Evolutionary conservation across 345 rosid genomes (phyloP), one percentile per base, ranked within the genome.

Genomic region (Hibiscus syriacus): DNA sequence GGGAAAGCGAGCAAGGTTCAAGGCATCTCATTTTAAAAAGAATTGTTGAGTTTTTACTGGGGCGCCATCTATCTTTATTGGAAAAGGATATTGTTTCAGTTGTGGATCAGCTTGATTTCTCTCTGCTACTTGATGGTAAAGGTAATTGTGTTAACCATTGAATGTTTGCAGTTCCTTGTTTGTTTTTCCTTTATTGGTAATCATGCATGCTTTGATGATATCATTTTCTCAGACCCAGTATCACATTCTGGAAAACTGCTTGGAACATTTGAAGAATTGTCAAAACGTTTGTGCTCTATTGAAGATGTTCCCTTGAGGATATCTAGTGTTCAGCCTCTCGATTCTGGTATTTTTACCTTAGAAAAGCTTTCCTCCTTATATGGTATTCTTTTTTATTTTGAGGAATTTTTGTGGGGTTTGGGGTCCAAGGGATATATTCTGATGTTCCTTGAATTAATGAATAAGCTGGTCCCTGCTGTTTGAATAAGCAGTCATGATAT

Each of bases 81-180:
- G 76, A 80, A 59, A 77, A 77, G 39, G 81, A 83, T 66, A 67
- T 90, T 72, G 78, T 86, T 25, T 88, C 81, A 65, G 79, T 80
- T 79, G 89, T 86, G 64, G 96, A 90, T 81, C 96, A 90, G 74
- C 97, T 93, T 70, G 98, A 93, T 78, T 93, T 93, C 72, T 80
- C 90, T 73, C 72, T 93, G 57, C 78, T 79, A 80, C 78, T 76
- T 70, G 97, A 89, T 67, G 76, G 71, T 70, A 73, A 74, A 90
- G 97, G 98, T 93, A 78, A 68, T 38, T 6, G 6, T 26, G 49
- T 54, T 16, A 14, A 25, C 57, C 68, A 36, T 66, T 66, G 58
- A 55, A 43, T 72, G 14, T 48, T 67, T 9, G 67, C 25, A 29
- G 36, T 38, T 23, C 32, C 41, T 32, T 50, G 67, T 55, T 61